Evolutionary conservation across 805 yeast species (phyloP).

Genomic region (Saturnispora silvae): DNA sequence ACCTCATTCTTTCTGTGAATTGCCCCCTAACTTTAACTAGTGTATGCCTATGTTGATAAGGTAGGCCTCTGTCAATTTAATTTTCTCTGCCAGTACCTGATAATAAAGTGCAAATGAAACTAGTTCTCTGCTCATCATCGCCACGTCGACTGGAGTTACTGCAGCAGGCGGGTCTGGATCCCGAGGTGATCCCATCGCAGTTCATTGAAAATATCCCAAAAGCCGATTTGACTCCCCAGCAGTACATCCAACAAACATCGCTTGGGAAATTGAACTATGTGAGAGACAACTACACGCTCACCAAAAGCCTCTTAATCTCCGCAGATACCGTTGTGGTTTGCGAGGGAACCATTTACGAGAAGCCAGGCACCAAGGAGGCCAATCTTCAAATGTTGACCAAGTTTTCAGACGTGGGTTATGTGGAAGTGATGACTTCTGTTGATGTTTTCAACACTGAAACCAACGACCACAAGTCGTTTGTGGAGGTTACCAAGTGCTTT

Average conservation of each 20-base stretch:
- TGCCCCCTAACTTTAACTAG: too few species aligned
- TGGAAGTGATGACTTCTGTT: constrained; percentile 46
- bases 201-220: constrained; percentile 64
- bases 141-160: constrained; percentile 74
- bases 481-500: constrained; percentile 21
- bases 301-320: constrained; percentile 32
- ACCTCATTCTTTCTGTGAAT: too few species aligned
- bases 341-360: constrained; percentile 58
- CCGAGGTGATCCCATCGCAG: constrained; percentile 46
- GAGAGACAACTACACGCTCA: constrained; percentile 23
- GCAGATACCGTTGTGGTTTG: constrained; percentile 75
- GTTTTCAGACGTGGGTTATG: constrained; percentile 29
- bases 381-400: constrained; percentile 40
- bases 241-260: constrained; percentile 68
- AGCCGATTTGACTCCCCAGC: constrained; percentile 18
- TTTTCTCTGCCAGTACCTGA: too few species aligned
- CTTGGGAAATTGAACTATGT: constrained; percentile 57
- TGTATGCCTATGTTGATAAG: too few species aligned
- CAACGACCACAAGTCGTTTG: constrained; percentile 6
- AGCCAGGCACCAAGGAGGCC: constrained; percentile 51
- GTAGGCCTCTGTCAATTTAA: too few species aligned
- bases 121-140: constrained; percentile 63
- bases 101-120: too few species aligned
- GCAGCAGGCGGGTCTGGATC: constrained; percentile 40
- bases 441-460: constrained; percentile 28